Base-by-base conservation (phyloP, 441 rosid genomes). In the Adansonia rubrostipa region DNA sequence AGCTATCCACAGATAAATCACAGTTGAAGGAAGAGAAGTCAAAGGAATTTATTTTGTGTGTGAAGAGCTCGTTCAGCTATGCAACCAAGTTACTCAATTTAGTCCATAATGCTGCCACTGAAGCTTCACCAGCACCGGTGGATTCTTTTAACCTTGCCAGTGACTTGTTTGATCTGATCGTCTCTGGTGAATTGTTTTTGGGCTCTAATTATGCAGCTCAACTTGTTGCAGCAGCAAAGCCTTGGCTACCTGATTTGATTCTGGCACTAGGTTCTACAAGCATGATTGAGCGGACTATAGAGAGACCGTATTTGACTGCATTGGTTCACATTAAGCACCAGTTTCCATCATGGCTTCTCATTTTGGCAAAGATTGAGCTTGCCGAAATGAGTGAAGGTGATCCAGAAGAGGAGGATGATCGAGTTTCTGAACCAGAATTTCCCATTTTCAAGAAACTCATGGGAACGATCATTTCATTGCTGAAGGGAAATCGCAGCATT, bases 161-260 rank as follows among this genome's bases (percentile, higher is more conserved):
- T 81, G 79, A 80, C 81, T 77, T 96, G 87, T 80, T 94, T 20
- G 88, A 89, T 81, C 84, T 96, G 42, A 80, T 92, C 64, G 73
- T 83, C 64, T 80, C 88, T 5, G 79, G 83, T 60, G 98, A 94
- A 83, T 57, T 78, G 76, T 78, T 78, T 68, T 14, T 89, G 81
- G 89, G 97, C 58, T 86, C 91, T 14, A 82, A 82, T 68, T 86
- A 77, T 17, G 92, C 95, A 33, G 83, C 85, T 28, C 87, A 88
- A 24, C 78, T 93, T 78, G 68, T 89, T 65, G 81, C 91, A 54
- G 88, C 80, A 63, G 85, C 87, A 48, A 93, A 85, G 85, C 85
- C 92, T 69, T 96, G 99, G 98, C 82, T 94, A 75, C 97, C 98
- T 61, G 99, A 96, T 91, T 76, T 94, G 85, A 82, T 92, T 85